Base-by-base conservation (phyloP, 257 asterid genomes). In the Solanum piurae region DNA sequence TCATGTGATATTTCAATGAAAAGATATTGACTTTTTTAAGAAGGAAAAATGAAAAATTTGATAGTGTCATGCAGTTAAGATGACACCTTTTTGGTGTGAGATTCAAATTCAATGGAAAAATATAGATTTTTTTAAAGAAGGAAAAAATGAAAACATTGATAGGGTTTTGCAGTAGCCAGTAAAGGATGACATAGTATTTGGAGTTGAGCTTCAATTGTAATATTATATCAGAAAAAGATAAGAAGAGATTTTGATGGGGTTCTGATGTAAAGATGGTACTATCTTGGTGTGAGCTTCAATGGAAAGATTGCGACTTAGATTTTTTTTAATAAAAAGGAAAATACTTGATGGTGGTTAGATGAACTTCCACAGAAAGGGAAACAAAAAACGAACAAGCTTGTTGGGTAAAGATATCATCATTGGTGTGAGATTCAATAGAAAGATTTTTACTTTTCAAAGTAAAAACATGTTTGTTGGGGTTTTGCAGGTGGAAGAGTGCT, bases 401-500 rank as follows among this genome's bases (percentile, higher is more conserved):
- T 34, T 20, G 29, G 16, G 20, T 73, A 34, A 73, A 73, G 27
- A 73, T 73, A 36, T 73, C 49, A 73, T 73, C 29, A 42, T 68
- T 4, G 38, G 64, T 25, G 64, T 77, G n/a, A 42, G 84, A 14
- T 77, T 76, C 55, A 23, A 12, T 40, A 40, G 36, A 76, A 25
- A 40, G 8, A 40, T 12, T 76, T n/a, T 76, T 38, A 73, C 49
- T 18, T 76, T 23, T 76, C 36, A 25, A n/a, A 12, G 21, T 3
- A 7, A 40, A 76, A 40, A 76, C 42, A 12, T 40, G 12, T 68
- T 66, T 82, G 29, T 72, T 86, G 27, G 71, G 66, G 74, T 25
- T 86, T 89, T 88, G 88, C 89, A 96, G 99, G 94, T 91, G 98
- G 99, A 38, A 91, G 90, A 89, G 96, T 93, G 89, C 23, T 95